These are phyloP conservation scores for Aphanomyces stellatus DNA, from an alignment of 352 stramenopile genomes.

Conservation along the genomic window DNA sequence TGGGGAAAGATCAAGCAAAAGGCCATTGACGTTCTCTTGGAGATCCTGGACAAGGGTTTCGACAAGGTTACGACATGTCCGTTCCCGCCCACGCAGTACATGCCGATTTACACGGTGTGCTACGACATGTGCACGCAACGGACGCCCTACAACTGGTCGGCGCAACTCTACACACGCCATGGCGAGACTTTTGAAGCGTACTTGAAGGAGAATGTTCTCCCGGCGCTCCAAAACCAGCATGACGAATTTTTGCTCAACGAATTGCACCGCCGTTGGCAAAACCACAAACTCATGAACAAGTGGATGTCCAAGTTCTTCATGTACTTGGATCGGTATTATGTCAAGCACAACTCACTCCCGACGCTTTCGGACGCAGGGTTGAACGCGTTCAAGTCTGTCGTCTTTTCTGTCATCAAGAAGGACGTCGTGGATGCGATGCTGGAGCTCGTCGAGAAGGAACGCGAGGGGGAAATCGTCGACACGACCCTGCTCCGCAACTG, in stretches of 20 bases:
- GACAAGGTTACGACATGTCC: constrained; percentile 72
- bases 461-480: constrained; percentile 97
- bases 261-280: constrained; percentile 94
- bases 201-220: constrained; percentile 86
- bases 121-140: constrained; percentile 99
- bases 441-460: constrained; percentile 95
- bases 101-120: constrained; percentile 87
- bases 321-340: constrained; percentile 98
- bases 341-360: constrained; percentile 96
- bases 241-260: constrained; percentile 96
- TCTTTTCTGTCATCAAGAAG: constrained; percentile 79
- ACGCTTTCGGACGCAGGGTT: constrained; percentile 90
- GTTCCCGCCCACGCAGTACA: constrained; percentile 79
- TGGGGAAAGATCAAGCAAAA: constrained; percentile 86
- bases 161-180: constrained; percentile 97
- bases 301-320: constrained; percentile 99
- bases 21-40: constrained; percentile 79
- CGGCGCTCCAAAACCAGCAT: constrained; percentile 76
- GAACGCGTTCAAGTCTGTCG: constrained; percentile 72
- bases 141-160: constrained; percentile 98
- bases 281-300: constrained; percentile 99
- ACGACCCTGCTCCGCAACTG: constrained; percentile 94
- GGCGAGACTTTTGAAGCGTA: constrained; percentile 86
- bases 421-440: constrained; percentile 88
- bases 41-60: constrained; percentile 80